These are phyloP conservation scores for Gossypium ekmanianum DNA, from an alignment of 345 rosid genomes.

Conservation along the genomic window DNA sequence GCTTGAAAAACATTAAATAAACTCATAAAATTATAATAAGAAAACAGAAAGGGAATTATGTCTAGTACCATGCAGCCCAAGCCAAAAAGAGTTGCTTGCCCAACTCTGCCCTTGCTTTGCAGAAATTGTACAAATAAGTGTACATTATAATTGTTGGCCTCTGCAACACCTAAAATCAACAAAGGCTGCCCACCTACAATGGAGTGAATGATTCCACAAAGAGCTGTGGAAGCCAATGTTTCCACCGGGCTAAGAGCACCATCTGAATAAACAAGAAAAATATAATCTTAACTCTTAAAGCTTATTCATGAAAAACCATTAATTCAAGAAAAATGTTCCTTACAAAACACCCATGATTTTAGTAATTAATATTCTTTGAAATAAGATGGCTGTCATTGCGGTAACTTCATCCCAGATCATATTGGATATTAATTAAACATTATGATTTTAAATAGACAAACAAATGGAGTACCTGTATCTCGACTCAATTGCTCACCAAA, in stretches of 20 bases:
- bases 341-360: too few species aligned
- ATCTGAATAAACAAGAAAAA: slow-evolving; percentile 26
- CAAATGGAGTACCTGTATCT: slow-evolving; percentile 52
- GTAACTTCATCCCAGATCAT: not conserved
- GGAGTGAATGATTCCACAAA: slow-evolving; percentile 73
- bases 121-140: slow-evolving; percentile 66
- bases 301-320: too few species aligned
- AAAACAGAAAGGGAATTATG: not conserved
- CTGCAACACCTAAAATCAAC: slow-evolving; percentile 81
- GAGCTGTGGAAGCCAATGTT: slow-evolving; percentile 69
- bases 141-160: slow-evolving; percentile 83
- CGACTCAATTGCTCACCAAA: slow-evolving; percentile 80
- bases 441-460: not conserved
- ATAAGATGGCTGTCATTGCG: not conserved
- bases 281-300: too few species aligned
- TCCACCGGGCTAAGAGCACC: slow-evolving; percentile 72
- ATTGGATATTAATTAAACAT: not conserved
- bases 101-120: slow-evolving; percentile 47
- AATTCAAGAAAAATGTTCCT: too few species aligned
- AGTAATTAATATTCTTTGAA: not conserved
- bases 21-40: not conserved
- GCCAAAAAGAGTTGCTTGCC: slow-evolving; percentile 61
- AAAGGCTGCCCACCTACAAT: slow-evolving; percentile 85
- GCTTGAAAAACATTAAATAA: not conserved
- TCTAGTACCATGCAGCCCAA: slow-evolving; percentile 73